These are phyloP conservation scores for Brassica nigra DNA, from an alignment of 345 rosid species.

Conservation along the genomic window DNA sequence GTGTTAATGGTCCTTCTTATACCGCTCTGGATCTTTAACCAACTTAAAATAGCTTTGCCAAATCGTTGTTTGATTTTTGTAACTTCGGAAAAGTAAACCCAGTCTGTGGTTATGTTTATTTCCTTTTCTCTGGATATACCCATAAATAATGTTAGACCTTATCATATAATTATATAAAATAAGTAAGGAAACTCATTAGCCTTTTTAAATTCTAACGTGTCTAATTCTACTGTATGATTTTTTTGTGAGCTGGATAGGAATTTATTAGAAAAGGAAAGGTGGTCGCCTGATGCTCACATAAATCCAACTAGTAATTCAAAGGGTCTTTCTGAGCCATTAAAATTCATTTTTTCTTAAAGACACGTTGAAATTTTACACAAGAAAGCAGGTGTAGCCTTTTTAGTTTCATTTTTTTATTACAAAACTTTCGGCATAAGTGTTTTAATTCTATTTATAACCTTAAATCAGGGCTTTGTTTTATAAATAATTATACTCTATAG, in stretches of 20 bases:
- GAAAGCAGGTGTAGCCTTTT: slow-evolving; percentile 27
- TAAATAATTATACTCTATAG: background rate
- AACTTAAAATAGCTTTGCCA: slow-evolving; percentile 30
- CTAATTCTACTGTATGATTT: slow-evolving; percentile 5
- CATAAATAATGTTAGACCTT: slow-evolving; percentile 13
- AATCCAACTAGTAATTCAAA: slow-evolving; percentile 39
- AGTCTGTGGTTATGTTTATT: slow-evolving; percentile 25
- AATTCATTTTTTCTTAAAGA: background rate
- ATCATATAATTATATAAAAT: background rate
- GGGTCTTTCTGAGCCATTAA: slow-evolving; percentile 24
- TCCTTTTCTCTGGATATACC: slow-evolving; percentile 28
- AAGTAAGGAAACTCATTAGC: slow-evolving; percentile 8
- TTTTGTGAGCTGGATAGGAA: slow-evolving; percentile 27
- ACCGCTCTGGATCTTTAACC: slow-evolving; percentile 31
- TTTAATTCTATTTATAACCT: background rate
- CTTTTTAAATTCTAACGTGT: slow-evolving; percentile 13
- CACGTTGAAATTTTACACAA: slow-evolving; percentile 17
- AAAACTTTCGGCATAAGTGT: background rate
- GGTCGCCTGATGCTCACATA: slow-evolving; percentile 41
- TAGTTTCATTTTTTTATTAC: background rate
- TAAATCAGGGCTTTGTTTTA: background rate
- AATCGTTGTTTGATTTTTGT: slow-evolving; percentile 6
- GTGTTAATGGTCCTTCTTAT: slow-evolving; percentile 27
- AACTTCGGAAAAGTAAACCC: slow-evolving; percentile 24
- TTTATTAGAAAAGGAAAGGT: slow-evolving; percentile 41